Conservation (phyloP, 208 protist species). For the Naegleria lovaniensis region DNA sequence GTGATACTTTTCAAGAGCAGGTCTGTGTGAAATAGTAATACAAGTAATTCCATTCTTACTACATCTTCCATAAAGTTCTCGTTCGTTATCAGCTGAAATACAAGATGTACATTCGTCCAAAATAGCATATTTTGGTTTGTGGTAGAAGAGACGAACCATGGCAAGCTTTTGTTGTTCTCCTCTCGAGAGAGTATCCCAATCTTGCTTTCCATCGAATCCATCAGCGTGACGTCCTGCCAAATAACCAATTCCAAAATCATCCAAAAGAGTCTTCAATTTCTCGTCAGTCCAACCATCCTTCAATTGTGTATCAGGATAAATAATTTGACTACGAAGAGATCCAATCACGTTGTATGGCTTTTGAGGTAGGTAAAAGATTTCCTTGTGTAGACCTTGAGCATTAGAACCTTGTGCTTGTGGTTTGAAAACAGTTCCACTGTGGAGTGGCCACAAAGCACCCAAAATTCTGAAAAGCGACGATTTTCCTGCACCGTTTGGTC, state of each 20-base stretch:
- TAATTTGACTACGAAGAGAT: slow-evolving; percentile 44
- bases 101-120: slow-evolving; percentile 53
- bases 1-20: slow-evolving; percentile 35
- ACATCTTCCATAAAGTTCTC: slow-evolving; percentile 42
- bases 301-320: slow-evolving; percentile 38
- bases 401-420: neutral
- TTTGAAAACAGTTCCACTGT: slow-evolving; percentile 25
- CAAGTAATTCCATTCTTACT: slow-evolving; percentile 52
- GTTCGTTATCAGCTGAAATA: slow-evolving; percentile 47
- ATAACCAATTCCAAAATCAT: slow-evolving; percentile 13
- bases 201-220: neutral
- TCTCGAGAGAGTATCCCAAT: neutral
- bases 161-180: slow-evolving; percentile 38
- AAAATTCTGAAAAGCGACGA: slow-evolving; percentile 39
- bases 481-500: slow-evolving; percentile 36
- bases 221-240: neutral
- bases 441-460: slow-evolving; percentile 40
- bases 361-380: slow-evolving; percentile 29
- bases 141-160: slow-evolving; percentile 51
- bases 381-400: neutral
- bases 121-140: slow-evolving; percentile 49
- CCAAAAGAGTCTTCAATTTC: neutral
- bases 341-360: slow-evolving; percentile 32
- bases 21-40: slow-evolving; percentile 41
- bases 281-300: neutral